Evolutionary conservation across 768 basidiomycete genomes (phyloP).

Genomic region (Hemileccinum rubropunctum): DNA sequence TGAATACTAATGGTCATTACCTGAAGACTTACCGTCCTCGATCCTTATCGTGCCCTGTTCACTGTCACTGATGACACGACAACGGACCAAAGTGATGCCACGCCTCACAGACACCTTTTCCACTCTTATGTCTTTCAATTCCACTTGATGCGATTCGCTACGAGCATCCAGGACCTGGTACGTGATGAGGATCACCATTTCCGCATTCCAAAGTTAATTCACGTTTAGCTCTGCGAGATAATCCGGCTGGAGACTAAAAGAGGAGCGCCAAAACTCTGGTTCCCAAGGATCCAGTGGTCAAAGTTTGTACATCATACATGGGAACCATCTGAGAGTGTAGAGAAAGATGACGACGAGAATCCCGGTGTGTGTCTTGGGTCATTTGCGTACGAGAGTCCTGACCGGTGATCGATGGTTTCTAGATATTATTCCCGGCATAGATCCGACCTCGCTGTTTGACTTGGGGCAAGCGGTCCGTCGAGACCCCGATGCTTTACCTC

Average conservation of each 20-base stretch:
- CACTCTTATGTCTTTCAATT: constrained; percentile 72
- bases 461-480: constrained; percentile 55
- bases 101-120: constrained; percentile 69
- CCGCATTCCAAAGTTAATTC: not conserved
- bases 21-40: constrained; percentile 48
- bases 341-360: constrained; percentile 64
- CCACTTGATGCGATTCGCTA: constrained; percentile 41
- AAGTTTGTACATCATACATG: constrained; percentile 44
- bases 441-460: constrained; percentile 41
- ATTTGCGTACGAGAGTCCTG: not conserved
- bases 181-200: constrained; percentile 4
- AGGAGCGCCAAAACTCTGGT: constrained; percentile 49
- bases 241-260: constrained; percentile 52
- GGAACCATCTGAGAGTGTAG: constrained; percentile 43
- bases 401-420: not conserved
- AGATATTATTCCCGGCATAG: constrained; percentile 60
- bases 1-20: not conserved
- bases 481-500: constrained; percentile 76
- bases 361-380: constrained; percentile 38
- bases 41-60: constrained; percentile 58
- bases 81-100: constrained; percentile 36
- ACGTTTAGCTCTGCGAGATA: constrained; percentile 53
- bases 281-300: constrained; percentile 38
- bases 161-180: constrained; percentile 34
- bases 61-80: constrained; percentile 32